Evolutionary conservation across 148 eudicot species (phyloP), one percentile per base, ranked within the genome.

Genomic region (Rhododendron griersonianum): DNA sequence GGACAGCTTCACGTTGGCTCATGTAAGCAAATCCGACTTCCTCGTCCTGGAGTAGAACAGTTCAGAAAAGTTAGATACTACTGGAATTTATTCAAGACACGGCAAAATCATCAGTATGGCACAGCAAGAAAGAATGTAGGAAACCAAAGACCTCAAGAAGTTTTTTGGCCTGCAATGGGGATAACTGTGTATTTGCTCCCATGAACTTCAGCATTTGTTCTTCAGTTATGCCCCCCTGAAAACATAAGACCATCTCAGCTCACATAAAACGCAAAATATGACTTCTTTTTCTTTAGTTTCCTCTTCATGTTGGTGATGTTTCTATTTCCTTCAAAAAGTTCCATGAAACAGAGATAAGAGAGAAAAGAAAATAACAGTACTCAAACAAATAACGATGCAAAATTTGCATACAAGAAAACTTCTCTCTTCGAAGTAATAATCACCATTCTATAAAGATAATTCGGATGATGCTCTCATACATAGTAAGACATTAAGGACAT

Each of bases 141-240:
- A 76, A 87, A 78, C 61, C 51, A 85, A 80, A 80, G 86, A 95
- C 99, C 99, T 96, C 99, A 82, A 96, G 92, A 87, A 96, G 94
- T 79, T 84, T 88, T 88, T 96, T 96, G 51, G 98, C 99, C 78
- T 93, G 99, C 89, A 91, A 86, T 39, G 98, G 90, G 9, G 94
- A 90, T 86, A 96, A 86, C 50, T 85, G 91, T 16, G 94, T 93
- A 85, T 96, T 95, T 84, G 99, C 98, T 77, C 99, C 99, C 94
- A 96, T 94, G 90, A 87, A 92, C 88, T 92, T 96, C 90, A 96
- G 92, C 98, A 96, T 96, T 87, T 96, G 99, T 86, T 95, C 99
- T 89, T 96, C 99, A 50, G 95, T 96, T 84, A 96, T 90, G 81
- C 99, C 99, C 33, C 98, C 99, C 99, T 96, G 90, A 39, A 83